These are phyloP conservation scores for Exophiala lecanii-corni DNA, from an alignment of 2,329 filamentous ascomycete genomes.

Conservation along the genomic window DNA sequence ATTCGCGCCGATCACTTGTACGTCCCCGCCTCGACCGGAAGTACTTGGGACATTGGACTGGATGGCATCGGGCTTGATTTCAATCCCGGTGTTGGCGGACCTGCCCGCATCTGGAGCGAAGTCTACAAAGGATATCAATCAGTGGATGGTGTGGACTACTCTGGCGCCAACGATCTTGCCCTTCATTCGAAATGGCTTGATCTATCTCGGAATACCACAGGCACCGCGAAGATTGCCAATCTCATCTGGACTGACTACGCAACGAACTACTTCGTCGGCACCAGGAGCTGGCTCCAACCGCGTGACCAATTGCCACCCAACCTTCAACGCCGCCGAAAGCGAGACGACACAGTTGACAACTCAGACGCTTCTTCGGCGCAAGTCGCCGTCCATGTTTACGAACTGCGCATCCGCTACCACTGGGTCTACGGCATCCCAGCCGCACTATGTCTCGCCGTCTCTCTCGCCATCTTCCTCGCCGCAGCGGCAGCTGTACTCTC, in stretches of 20 bases:
- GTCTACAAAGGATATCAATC: conserved; percentile 1
- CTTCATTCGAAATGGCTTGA: conserved; percentile 40
- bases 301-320: conserved; percentile 1
- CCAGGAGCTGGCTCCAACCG: conserved; percentile 19
- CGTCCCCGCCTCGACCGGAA: conserved; percentile 28
- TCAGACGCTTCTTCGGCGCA: too few relatives aligned
- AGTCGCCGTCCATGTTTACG: conserved; percentile 29
- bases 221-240: conserved; percentile 37
- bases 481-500: background rate
- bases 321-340: conserved; percentile 1
- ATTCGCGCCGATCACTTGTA: conserved; percentile 30
- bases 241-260: conserved; percentile 44
- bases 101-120: background rate
- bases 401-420: conserved; percentile 32
- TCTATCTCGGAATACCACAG: conserved; percentile 28
- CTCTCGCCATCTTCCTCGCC: background rate
- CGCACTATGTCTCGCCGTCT: background rate
- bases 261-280: conserved; percentile 41
- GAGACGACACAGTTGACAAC: background rate
- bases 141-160: conserved; percentile 30
- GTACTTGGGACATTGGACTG: conserved; percentile 24
- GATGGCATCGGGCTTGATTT: conserved; percentile 29
- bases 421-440: conserved; percentile 34
- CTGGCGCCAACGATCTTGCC: conserved; percentile 35
- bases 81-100: background rate